phyloP scores from a whole-genome alignment of 2,329 filamentous ascomycete genomes.

The Harringtonia aguacate region DNA sequence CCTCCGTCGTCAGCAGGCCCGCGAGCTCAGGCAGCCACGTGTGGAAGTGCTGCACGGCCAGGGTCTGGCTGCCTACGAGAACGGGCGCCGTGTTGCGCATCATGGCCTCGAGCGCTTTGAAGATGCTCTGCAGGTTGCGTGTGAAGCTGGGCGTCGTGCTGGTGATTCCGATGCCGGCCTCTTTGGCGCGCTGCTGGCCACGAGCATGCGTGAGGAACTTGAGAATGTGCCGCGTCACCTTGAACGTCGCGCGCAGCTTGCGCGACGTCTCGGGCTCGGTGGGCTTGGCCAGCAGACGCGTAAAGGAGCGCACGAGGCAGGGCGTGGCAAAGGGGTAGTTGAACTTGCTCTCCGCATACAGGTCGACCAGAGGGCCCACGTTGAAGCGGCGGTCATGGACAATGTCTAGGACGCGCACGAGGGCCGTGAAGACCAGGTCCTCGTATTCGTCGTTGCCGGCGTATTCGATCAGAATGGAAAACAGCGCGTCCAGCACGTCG shows the following conservation, averaged over 20 bases:
- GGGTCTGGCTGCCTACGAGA: conserved; percentile 84
- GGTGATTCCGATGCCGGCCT: conserved; percentile 76
- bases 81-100: conserved; percentile 82
- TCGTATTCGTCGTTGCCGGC: conserved; percentile 88
- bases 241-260: conserved; percentile 82
- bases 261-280: conserved; percentile 75
- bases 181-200: conserved; percentile 78
- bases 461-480: conserved; percentile 82
- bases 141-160: conserved; percentile 64
- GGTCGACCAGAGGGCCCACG: conserved; percentile 77
- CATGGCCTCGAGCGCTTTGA: conserved; percentile 78
- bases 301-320: conserved; percentile 79
- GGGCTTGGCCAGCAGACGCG: conserved; percentile 69
- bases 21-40: conserved; percentile 91
- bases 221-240: conserved; percentile 84
- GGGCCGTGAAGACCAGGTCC: conserved; percentile 79
- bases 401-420: conserved; percentile 85
- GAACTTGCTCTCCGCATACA: conserved; percentile 81
- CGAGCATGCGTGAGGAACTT: conserved; percentile 91
- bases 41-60: conserved; percentile 93
- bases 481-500: conserved; percentile 83
- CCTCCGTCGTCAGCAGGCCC: conserved; percentile 64
- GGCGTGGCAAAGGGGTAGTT: conserved; percentile 89
- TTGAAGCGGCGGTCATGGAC: conserved; percentile 93
- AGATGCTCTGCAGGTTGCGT: conserved; percentile 73